Conservation (phyloP, 2,329 filamentous ascomycete genomes). For the Fusarium brachygibbosum region DNA sequence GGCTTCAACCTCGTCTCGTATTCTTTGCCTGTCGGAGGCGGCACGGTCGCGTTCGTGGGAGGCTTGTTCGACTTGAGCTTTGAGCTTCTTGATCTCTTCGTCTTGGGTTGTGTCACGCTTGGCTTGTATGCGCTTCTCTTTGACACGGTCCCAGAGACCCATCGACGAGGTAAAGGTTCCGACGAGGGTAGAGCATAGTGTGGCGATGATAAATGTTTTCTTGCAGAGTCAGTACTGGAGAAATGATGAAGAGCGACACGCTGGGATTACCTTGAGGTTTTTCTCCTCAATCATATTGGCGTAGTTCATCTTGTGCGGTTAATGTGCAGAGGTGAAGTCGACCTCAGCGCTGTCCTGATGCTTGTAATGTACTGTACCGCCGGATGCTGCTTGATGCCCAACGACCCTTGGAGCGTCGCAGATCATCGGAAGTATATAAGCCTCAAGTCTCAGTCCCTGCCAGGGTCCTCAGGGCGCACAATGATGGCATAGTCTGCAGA, state of each 20-base stretch:
- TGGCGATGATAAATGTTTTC: conserved; percentile 49
- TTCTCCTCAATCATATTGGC: conserved; percentile 48
- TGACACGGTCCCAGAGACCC: conserved; percentile 47
- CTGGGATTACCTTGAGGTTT: conserved; percentile 34
- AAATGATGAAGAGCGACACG: background rate
- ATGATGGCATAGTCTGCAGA: conserved; percentile 28
- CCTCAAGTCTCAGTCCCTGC: conserved; percentile 4
- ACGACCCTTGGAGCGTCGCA: conserved; percentile 11
- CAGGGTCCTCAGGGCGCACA: conserved; percentile 10
- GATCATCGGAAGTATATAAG: conserved; percentile 22
- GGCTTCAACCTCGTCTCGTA: conserved; percentile 37
- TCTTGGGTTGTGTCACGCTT: conserved; percentile 45
- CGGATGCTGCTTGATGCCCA: conserved; percentile 24
- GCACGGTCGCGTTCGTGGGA: conserved; percentile 16
- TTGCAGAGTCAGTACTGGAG: background rate
- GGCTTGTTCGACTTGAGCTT: conserved; percentile 34
- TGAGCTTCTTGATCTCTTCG: conserved; percentile 47
- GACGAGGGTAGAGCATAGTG: conserved; percentile 46
- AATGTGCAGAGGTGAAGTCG: background rate
- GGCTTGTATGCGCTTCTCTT: conserved; percentile 43
- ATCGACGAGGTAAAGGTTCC: conserved; percentile 48
- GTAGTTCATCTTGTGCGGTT: conserved; percentile 37
- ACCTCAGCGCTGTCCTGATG: background rate
- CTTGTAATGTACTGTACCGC: background rate
- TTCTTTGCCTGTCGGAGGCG: conserved; percentile 12